Conservation (phyloP, 2,329 filamentous ascomycete species). For the Pseudogymnoascus sp. region DNA sequence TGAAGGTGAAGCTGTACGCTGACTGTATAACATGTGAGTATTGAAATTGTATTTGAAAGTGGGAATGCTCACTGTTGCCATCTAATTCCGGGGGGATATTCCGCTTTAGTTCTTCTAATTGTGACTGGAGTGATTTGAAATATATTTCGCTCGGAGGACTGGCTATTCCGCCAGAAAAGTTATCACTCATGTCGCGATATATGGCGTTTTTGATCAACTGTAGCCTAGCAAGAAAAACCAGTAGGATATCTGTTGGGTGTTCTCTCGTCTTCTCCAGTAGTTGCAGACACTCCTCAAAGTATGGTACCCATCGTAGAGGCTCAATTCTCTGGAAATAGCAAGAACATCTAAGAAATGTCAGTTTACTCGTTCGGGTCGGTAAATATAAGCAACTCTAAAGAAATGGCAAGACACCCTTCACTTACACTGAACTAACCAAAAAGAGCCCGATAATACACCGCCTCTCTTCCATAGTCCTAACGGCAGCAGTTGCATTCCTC, state of each 20-base stretch:
- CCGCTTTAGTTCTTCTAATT: neutral
- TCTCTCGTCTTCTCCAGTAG: constrained; percentile 11
- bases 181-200: neutral
- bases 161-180: neutral
- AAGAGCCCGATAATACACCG: constrained; percentile 10
- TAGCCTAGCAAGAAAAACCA: constrained; percentile 3
- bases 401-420: neutral
- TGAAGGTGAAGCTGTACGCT: constrained; percentile 5
- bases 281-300: constrained; percentile 12
- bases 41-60: neutral
- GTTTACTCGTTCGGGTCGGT: neutral
- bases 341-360: constrained; percentile 3
- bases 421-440: constrained; percentile 12
- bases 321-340: constrained; percentile 14
- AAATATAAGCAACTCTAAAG: neutral
- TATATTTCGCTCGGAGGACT: constrained; percentile 1
- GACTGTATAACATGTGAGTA: neutral
- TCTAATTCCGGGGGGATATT: neutral
- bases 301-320: constrained; percentile 12
- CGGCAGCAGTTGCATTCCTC: neutral
- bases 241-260: constrained; percentile 8
- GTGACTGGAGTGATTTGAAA: neutral
- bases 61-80: neutral
- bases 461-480: constrained; percentile 15
- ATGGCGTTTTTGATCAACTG: neutral